Percentiles rank a stretch among this genome's conserved stretches.
Conservation (phyloP, 2,329 filamentous ascomycete genomes). For the Aspergillus sp. region DNA sequence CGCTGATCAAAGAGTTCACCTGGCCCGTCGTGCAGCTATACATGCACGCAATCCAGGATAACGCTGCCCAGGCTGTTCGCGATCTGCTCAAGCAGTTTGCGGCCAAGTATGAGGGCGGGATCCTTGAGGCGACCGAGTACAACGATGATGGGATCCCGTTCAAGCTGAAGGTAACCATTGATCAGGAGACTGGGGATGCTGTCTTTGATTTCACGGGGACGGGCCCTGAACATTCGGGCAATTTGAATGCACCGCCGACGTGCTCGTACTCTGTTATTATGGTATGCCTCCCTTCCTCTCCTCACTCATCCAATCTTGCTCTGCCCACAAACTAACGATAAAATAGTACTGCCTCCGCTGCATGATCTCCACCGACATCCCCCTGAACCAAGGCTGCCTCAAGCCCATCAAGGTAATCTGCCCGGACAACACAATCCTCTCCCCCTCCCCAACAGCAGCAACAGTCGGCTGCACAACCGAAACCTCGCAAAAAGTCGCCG, state of each 20-base stretch:
- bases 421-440: constrained; percentile 70
- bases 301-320: not conserved
- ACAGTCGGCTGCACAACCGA: constrained; percentile 84
- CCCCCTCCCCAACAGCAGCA: constrained; percentile 74
- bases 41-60: constrained; percentile 81
- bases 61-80: constrained; percentile 78
- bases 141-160: constrained; percentile 89
- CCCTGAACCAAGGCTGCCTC: constrained; percentile 83
- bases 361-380: constrained; percentile 80
- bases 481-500: constrained; percentile 78
- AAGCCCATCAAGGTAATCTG: constrained; percentile 76
- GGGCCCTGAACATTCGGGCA: constrained; percentile 77
- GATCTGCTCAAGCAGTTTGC: constrained; percentile 72
- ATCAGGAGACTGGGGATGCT: constrained; percentile 73
- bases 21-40: constrained; percentile 79
- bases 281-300: not conserved
- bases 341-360: constrained; percentile 74
- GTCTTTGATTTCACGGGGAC: constrained; percentile 80
- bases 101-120: constrained; percentile 68
- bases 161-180: constrained; percentile 73
- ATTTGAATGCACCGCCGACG: constrained; percentile 79
- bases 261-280: constrained; percentile 85
- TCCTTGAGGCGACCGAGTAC: constrained; percentile 76
- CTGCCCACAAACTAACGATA: not conserved
- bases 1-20: constrained; percentile 78